Base-by-base conservation (phyloP, 2,329 filamentous ascomycete genomes). In the Leptoxyphium fumago region DNA sequence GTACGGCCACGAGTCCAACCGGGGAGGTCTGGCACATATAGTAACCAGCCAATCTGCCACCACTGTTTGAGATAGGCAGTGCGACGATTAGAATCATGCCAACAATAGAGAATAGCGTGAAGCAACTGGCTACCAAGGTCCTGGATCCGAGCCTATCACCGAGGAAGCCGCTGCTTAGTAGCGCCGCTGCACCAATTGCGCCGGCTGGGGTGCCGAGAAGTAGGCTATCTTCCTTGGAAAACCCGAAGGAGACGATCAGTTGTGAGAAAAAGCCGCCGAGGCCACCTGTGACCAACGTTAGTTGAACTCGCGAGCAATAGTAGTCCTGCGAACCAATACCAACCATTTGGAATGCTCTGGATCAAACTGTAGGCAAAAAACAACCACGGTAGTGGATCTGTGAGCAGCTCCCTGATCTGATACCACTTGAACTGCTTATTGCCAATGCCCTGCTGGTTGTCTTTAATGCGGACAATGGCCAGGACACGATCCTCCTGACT, bases 401-500 rank as follows among this genome's bases (percentile, higher is more conserved):
- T 45, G 7, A 79, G 52, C 0, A 75, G 73, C 50, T 79, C 75
- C 13, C 72, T 66, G 1, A 82, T 65, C 49, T 91, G 84, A 48
- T 82, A 55, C 50, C 48, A 48, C 30, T 59, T 59, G 51, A 56
- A 57, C 42, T 58, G 54, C 39, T 53, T 49, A 48, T 77, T 82
- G 1, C 78, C 80, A n/a, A 83, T 78, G 0, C 84, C 84, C 47
- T 84, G 84, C 57, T 85, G 77, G 52, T 89, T 89, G 14, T 77
- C 70, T 0, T 82, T 71, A 5, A 89, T 75, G 0, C 84, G 72
- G 49, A 85, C 83, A 21, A 87, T 66, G 0, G 80, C 81, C 38
- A 85, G 69, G 0, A 77, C 58, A 10, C 77, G 75, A 50, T 89
- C 84, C 39, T 76, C 69, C 43, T 80, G 72, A 7, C 67, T 80